Conservation (phyloP, 257 asterid species). For the Nicotiana obtusifolia region DNA sequence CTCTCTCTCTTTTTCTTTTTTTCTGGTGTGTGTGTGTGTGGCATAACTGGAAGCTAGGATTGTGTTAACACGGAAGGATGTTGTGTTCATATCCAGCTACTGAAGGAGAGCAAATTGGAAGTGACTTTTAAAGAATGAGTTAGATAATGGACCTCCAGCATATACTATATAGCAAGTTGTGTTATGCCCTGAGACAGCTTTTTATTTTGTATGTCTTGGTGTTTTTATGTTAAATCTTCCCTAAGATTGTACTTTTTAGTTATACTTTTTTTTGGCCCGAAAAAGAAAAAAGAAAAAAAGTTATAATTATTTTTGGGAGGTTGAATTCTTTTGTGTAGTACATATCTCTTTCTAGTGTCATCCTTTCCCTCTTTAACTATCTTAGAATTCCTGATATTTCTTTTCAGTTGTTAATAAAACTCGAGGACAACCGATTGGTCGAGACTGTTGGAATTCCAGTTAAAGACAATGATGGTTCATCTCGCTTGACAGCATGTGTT, state of each 20-base stretch:
- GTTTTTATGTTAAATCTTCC: not conserved
- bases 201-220: not conserved
- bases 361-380: not conserved
- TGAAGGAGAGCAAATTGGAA: not conserved
- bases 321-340: not conserved
- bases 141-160: not conserved
- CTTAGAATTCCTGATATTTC: slow-evolving; percentile 6
- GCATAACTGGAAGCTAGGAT: not conserved
- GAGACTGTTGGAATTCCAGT: slow-evolving; percentile 98
- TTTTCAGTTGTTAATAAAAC: slow-evolving; percentile 66
- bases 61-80: not conserved
- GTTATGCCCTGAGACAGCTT: not conserved
- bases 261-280: not conserved
- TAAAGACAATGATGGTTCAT: slow-evolving; percentile 58
- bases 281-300: not conserved
- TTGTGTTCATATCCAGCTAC: not conserved
- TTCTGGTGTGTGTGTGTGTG: not conserved
- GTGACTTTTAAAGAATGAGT: not conserved
- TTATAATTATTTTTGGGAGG: not conserved
- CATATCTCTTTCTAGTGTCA: not conserved
- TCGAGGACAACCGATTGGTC: slow-evolving; percentile 79
- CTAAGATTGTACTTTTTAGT: not conserved
- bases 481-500: slow-evolving; percentile 89
- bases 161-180: not conserved
- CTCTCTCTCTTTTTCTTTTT: not conserved